Evolutionary conservation across 352 stramenopile species (phyloP).

Genomic region (Plasmopara halstedii): DNA sequence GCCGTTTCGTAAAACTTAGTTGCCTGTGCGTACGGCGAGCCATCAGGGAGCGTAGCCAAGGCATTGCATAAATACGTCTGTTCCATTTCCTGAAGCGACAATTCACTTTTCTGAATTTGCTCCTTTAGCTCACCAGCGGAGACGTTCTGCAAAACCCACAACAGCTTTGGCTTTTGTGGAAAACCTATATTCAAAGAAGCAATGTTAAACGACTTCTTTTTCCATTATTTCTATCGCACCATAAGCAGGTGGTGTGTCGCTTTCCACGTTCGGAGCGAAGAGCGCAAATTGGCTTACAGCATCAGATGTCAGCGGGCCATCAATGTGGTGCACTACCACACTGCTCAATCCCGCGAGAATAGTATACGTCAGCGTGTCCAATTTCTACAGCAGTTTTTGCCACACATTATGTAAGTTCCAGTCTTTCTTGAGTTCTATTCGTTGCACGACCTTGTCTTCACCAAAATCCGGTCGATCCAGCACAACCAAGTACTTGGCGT

Average conservation of each 20-base stretch:
- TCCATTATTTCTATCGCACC: slow-evolving; percentile 8
- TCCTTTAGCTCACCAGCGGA: slow-evolving; percentile 58
- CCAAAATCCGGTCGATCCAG: slow-evolving; percentile 52
- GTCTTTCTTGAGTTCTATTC: neutral
- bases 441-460: slow-evolving; percentile 16
- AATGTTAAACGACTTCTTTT: neutral
- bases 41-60: slow-evolving; percentile 24
- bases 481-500: slow-evolving; percentile 66
- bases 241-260: slow-evolving; percentile 20
- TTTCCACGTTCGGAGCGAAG: slow-evolving; percentile 25
- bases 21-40: slow-evolving; percentile 15
- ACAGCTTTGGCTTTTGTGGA: slow-evolving; percentile 60
- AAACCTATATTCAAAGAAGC: slow-evolving; percentile 33
- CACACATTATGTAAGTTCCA: neutral
- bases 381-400: slow-evolving; percentile 19
- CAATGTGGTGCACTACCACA: slow-evolving; percentile 62
- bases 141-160: slow-evolving; percentile 68
- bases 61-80: slow-evolving; percentile 50
- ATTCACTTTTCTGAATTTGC: slow-evolving; percentile 36
- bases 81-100: slow-evolving; percentile 51
- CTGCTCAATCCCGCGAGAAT: slow-evolving; percentile 64
- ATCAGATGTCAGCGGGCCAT: slow-evolving; percentile 41
- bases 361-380: slow-evolving; percentile 56
- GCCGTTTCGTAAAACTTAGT: slow-evolving; percentile 36
- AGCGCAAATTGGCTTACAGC: slow-evolving; percentile 56